phyloP scores from a whole-genome alignment of 495 filamentous ascomycete genomes.

The Saxispiralis lemnorum region DNA sequence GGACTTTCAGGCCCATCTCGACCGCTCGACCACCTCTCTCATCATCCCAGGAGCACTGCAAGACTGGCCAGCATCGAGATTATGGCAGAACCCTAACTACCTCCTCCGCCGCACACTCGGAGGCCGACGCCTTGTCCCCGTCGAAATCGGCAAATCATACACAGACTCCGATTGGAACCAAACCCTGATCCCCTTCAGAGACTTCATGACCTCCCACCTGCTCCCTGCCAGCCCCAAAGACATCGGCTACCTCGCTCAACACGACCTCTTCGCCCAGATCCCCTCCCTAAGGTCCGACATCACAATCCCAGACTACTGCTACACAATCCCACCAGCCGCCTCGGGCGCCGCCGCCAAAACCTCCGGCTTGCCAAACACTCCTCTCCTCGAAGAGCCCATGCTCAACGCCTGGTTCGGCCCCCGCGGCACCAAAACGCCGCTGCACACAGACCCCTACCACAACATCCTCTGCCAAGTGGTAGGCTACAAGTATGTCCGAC shows the following conservation, averaged over 20 bases:
- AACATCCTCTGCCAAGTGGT: conserved; percentile 86
- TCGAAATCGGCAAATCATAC: conserved; percentile 82
- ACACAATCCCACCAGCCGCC: conserved; percentile 20
- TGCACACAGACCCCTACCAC: conserved; percentile 88
- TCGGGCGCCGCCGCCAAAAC: conserved; percentile 9
- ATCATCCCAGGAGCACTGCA: conserved; percentile 46
- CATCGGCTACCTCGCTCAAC: conserved; percentile 64
- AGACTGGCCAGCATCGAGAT: conserved; percentile 51
- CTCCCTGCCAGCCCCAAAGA: conserved; percentile 1
- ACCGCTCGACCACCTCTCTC: conserved; percentile 37
- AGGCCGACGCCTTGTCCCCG: conserved; percentile 64
- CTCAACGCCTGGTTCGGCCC: conserved; percentile 88
- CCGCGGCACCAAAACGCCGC: conserved; percentile 66
- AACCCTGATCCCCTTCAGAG: conserved; percentile 53
- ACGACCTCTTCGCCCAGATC: conserved; percentile 71
- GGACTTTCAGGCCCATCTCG: conserved; percentile 47
- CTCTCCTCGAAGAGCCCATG: conserved; percentile 18
- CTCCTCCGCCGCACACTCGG: conserved; percentile 56
- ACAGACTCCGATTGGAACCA: conserved; percentile 79
- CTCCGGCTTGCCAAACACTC: conserved; percentile 22
- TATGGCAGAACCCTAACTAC: conserved; percentile 61
- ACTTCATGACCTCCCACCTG: conserved; percentile 45
- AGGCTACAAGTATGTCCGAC: conserved; percentile 72
- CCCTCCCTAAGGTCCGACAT: conserved; percentile 64
- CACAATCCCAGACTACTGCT: conserved; percentile 68